phyloP scores from a whole-genome alignment of 495 filamentous ascomycete genomes.

The Xylaria telfairii region DNA sequence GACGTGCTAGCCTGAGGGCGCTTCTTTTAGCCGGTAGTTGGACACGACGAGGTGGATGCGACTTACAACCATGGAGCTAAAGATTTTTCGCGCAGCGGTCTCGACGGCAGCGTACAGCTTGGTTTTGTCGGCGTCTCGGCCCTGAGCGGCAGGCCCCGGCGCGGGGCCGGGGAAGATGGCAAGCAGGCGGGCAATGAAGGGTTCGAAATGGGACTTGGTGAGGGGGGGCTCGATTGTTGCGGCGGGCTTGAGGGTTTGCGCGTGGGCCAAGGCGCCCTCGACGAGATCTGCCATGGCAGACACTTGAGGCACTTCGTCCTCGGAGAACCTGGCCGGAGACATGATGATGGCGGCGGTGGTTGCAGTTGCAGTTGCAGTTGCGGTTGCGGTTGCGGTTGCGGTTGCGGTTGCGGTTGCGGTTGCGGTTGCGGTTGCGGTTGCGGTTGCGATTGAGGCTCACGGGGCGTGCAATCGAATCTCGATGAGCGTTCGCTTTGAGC shows the following conservation, averaged over 20 bases:
- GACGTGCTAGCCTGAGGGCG: conserved; percentile 64
- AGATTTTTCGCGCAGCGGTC: conserved; percentile 76
- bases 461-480: neutral
- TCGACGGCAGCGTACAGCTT: conserved; percentile 72
- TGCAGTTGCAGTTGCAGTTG: neutral
- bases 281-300: conserved; percentile 62
- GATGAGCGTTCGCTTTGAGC: neutral
- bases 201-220: conserved; percentile 63
- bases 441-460: too few species aligned
- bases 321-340: conserved; percentile 45
- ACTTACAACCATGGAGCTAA: conserved; percentile 76
- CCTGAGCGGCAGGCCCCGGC: conserved; percentile 23
- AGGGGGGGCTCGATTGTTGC: conserved; percentile 80
- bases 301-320: conserved; percentile 62
- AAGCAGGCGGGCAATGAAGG: conserved; percentile 50
- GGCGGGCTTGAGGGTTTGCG: conserved; percentile 67
- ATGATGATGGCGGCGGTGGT: conserved; percentile 34
- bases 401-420: too few species aligned
- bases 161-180: conserved; percentile 39
- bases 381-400: too few species aligned
- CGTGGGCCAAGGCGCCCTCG: conserved; percentile 66
- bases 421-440: too few species aligned
- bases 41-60: conserved; percentile 13
- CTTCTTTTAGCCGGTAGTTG: conserved; percentile 17
- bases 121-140: conserved; percentile 44